Base-by-base conservation (phyloP, 176 grass and related monocot genomes). In the Musa beccarii region DNA sequence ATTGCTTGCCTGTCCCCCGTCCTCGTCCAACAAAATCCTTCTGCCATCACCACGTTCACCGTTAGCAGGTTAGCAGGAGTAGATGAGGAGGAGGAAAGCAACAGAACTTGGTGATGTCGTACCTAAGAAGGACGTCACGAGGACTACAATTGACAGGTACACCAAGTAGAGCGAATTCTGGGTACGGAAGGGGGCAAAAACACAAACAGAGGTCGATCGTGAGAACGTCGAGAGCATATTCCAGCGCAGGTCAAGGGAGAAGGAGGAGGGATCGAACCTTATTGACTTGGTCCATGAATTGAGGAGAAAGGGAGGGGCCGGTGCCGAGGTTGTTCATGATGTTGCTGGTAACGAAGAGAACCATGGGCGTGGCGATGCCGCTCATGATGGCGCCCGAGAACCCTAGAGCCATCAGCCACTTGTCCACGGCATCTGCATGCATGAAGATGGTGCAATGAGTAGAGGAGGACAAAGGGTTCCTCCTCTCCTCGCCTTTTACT, bases 111-210 rank as follows among this genome's bases (percentile, higher is more conserved):
- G 28, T 29, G 69, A 73, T 63, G 55, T 34, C 66, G 19, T 63
- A 96, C 92, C 92, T 76, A 96, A 75, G 76, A 96, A 96, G 71
- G 87, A 85, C 89, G 87, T 74, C 74, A 92, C 72, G 85, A 83
- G 88, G 9, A 21, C 55, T 68, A 28, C 89, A 29, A 29, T 1
- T 29, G 28, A 2, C 28, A 29, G 28, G 51, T 67, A 9, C 12
- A 89, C 89, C 87, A 96, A 73, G 89, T 88, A 92, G 78, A 92
- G 49, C 67, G 92, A 87, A 80, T 88, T 85, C 28, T 29, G 28
- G 25, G 25, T 26, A 26, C 28, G 0, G 2, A 29, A 29, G 2
- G 25, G 25, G 25, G 25, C 25, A 29, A 29, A 29, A 2, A 29
- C 2, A 29, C 2, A 29, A 29, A 2, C 28, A 29, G 28, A 29